These are phyloP conservation scores for Lasiosphaeria hispida DNA, from an alignment of 495 filamentous ascomycete species.

Conservation along the genomic window DNA sequence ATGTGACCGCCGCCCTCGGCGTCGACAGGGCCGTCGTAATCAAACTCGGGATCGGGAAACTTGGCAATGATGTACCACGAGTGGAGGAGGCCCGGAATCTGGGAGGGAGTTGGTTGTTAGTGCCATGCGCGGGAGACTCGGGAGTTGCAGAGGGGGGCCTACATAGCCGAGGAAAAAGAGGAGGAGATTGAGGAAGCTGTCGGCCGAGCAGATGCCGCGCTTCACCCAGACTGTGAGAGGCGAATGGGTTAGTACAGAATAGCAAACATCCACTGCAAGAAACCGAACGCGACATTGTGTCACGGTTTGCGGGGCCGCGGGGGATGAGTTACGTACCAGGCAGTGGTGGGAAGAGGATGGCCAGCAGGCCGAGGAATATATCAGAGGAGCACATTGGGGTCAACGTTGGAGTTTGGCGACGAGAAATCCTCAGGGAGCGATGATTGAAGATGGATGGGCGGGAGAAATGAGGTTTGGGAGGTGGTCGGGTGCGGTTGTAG, in stretches of 20 bases:
- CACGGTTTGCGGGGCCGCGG: conserved; percentile 14
- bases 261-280: not conserved
- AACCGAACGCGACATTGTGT: conserved; percentile 13
- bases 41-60: conserved; percentile 70
- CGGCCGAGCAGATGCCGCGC: conserved; percentile 85
- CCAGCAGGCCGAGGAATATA: conserved; percentile 82
- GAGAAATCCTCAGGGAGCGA: not conserved
- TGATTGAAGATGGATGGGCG: conserved; percentile 3
- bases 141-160: conserved; percentile 19
- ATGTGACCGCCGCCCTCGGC: conserved; percentile 50
- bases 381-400: conserved; percentile 64
- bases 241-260: conserved; percentile 19
- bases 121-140: not conserved
- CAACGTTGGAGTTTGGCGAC: not conserved
- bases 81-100: conserved; percentile 86
- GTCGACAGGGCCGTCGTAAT: conserved; percentile 63
- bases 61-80: conserved; percentile 97
- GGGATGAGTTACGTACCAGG: conserved; percentile 60
- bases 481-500: not conserved
- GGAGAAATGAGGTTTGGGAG: not conserved
- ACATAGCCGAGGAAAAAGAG: conserved; percentile 83
- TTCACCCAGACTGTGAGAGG: conserved; percentile 82
- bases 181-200: conserved; percentile 92
- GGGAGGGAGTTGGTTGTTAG: conserved; percentile 6
- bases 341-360: conserved; percentile 91